Conservation (phyloP, 2,329 filamentous ascomycete genomes). For the Fusarium sarcochroum region DNA sequence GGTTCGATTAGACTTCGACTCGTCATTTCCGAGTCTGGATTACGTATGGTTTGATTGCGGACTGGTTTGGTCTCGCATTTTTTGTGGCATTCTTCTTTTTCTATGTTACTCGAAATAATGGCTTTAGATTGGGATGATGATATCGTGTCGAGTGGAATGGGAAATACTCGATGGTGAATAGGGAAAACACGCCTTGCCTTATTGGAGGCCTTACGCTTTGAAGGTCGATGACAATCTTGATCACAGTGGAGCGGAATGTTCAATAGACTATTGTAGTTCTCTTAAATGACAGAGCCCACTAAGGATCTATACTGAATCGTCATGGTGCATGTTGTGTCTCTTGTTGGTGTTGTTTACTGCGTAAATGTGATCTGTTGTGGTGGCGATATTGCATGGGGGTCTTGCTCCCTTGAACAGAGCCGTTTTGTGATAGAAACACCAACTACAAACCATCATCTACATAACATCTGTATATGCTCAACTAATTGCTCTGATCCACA, state of each 20-base stretch:
- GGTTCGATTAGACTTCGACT: slow-evolving; percentile 50
- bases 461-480: too few species aligned
- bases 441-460: too few species aligned
- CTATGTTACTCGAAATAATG: slow-evolving; percentile 47
- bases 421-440: too few species aligned
- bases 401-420: too few species aligned
- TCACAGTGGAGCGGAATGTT: slow-evolving; percentile 27
- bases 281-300: slow-evolving; percentile 19
- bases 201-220: slow-evolving; percentile 30
- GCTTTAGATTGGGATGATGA: slow-evolving; percentile 49
- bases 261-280: slow-evolving; percentile 41
- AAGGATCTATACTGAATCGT: neutral
- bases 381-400: neutral
- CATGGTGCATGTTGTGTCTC: neutral
- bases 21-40: slow-evolving; percentile 44
- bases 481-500: too few species aligned
- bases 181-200: slow-evolving; percentile 18
- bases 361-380: neutral
- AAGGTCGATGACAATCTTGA: slow-evolving; percentile 37
- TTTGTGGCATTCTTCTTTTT: slow-evolving; percentile 37
- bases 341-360: too few species aligned
- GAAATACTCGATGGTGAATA: slow-evolving; percentile 30
- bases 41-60: slow-evolving; percentile 45
- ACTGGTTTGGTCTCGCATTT: slow-evolving; percentile 41
- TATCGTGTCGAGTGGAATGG: slow-evolving; percentile 34